Conservation (phyloP, 2,329 filamentous ascomycete genomes). For the Epicoccum nigrum region DNA sequence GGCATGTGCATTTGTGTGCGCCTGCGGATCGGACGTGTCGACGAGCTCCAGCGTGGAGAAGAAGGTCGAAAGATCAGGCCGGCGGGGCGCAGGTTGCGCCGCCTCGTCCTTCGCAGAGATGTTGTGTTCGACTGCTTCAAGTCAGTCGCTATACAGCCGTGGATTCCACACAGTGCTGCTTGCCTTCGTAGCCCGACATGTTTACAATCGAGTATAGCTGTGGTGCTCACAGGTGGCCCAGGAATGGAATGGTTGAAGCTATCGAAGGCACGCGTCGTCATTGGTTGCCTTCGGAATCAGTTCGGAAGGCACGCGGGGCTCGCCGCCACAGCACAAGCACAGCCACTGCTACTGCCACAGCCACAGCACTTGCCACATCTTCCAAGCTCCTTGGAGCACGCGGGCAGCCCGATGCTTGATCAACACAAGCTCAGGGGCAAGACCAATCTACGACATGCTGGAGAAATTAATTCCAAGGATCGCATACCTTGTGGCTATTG, state of each 20-base stretch:
- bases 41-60: constrained; percentile 66
- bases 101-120: constrained; percentile 48
- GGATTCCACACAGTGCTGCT: constrained; percentile 11
- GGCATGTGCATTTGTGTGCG: constrained; percentile 62
- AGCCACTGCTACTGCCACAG: no score
- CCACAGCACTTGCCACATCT: constrained; percentile 1
- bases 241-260: constrained; percentile 3
- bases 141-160: constrained; percentile 25
- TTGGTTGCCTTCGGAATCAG: constrained; percentile 12
- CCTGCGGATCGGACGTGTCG: constrained; percentile 57
- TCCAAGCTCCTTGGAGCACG: neutral
- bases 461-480: no score
- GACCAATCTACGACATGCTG: neutral
- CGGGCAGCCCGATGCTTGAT: constrained; percentile 1
- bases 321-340: neutral
- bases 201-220: constrained; percentile 14
- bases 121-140: constrained; percentile 56
- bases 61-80: constrained; percentile 70
- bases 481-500: no score
- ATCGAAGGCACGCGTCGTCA: constrained; percentile 14
- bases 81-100: constrained; percentile 53
- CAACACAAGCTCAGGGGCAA: neutral
- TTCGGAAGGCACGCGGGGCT: constrained; percentile 12
- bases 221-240: neutral
- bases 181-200: constrained; percentile 58